phyloP scores from a whole-genome alignment of 805 yeast genomes.

The Sporopachydermia quercuum region DNA sequence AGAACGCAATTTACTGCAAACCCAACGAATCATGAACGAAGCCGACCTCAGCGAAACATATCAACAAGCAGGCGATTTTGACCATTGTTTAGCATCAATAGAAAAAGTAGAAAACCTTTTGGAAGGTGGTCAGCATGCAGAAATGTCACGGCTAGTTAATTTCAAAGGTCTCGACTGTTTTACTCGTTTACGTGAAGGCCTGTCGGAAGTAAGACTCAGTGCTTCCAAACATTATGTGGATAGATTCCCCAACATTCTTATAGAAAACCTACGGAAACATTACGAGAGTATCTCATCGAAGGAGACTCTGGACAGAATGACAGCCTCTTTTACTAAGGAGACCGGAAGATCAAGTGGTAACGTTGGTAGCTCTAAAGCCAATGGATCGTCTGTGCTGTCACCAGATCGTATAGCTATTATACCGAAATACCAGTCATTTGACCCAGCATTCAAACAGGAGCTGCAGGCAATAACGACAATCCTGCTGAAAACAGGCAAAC shows the following conservation, averaged over 20 bases:
- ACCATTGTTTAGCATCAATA: constrained; percentile 40
- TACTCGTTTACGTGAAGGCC: constrained; percentile 31
- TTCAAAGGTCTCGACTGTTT: constrained; percentile 34
- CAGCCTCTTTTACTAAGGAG: constrained; percentile 8
- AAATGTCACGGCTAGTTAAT: constrained; percentile 12
- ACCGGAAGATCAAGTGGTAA: constrained; percentile 5
- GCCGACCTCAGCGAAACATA: constrained; percentile 35
- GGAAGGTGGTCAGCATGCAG: constrained; percentile 26
- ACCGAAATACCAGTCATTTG: constrained; percentile 23
- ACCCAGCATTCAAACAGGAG: constrained; percentile 24
- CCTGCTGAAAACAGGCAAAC: constrained; percentile 44
- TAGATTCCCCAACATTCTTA: constrained; percentile 37
- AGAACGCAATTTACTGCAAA: constrained; percentile 46
- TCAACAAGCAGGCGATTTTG: constrained; percentile 30
- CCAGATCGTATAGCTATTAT: constrained; percentile 8
- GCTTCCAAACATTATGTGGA: constrained; percentile 57
- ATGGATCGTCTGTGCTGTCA: constrained; percentile 13
- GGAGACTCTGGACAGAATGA: constrained; percentile 38
- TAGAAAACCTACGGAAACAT: constrained; percentile 48
- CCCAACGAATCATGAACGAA: constrained; percentile 29
- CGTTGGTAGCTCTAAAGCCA: too few relatives aligned
- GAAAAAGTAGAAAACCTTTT: constrained; percentile 43
- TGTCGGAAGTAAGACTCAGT: constrained; percentile 40
- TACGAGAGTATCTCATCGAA: constrained; percentile 31
- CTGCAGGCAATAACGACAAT: constrained; percentile 37